Evolutionary conservation across 495 filamentous ascomycete genomes (phyloP).

Genomic region (Penicillium bialowiezense): DNA sequence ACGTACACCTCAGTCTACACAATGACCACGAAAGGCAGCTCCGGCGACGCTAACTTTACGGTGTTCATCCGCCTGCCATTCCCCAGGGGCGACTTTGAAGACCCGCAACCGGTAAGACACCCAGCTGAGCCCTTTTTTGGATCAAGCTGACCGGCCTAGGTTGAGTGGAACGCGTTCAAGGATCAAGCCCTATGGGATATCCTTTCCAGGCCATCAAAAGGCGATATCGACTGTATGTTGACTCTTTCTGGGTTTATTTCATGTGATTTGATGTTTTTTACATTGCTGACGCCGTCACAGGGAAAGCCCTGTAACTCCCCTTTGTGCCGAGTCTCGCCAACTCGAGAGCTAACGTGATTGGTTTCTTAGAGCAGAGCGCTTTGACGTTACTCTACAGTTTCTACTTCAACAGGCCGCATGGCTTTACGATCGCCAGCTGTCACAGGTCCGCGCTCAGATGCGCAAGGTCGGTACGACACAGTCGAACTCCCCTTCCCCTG

Average conservation of each 20-base stretch:
- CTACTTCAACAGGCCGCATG: conserved; percentile 92
- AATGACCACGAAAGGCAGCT: conserved; percentile 15
- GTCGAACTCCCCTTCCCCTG: conserved; percentile 43
- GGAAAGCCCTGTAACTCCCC: conserved; percentile 72
- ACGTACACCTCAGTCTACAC: conserved; percentile 7
- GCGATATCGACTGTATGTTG: conserved; percentile 74
- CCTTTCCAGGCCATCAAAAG: conserved; percentile 69
- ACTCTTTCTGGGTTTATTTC: not conserved
- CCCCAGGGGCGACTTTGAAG: conserved; percentile 79
- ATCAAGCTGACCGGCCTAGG: conserved; percentile 36
- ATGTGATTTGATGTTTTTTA: too few relatives aligned
- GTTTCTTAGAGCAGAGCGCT: conserved; percentile 54
- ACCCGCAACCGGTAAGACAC: conserved; percentile 73
- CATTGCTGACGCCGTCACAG: conserved; percentile 49
- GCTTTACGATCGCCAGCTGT: conserved; percentile 88
- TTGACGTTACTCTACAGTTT: conserved; percentile 80
- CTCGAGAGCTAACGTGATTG: conserved; percentile 6
- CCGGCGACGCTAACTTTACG: conserved; percentile 53
- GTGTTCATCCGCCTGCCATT: conserved; percentile 88
- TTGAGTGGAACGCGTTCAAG: conserved; percentile 74
- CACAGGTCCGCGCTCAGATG: conserved; percentile 88
- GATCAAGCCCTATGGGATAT: conserved; percentile 89
- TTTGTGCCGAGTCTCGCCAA: conserved; percentile 6
- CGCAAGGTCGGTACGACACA: conserved; percentile 61
- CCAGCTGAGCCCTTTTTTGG: not conserved